phyloP scores from a whole-genome alignment of 2,329 filamentous ascomycete genomes.

The Botrytis fabae region DNA sequence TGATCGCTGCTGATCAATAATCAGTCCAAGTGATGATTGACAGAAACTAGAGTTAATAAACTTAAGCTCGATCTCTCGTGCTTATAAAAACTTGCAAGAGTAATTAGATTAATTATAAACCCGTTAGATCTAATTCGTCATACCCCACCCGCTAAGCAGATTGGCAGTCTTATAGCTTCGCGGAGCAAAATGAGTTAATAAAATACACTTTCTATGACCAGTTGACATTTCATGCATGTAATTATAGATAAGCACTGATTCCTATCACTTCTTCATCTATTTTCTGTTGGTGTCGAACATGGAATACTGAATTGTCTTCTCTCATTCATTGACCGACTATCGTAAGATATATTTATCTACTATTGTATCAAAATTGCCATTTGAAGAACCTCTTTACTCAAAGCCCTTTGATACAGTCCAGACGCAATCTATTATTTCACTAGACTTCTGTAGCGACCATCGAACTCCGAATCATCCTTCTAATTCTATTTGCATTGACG shows the following conservation, averaged over 20 bases:
- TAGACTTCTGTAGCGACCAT: not conserved
- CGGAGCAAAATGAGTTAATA: not conserved
- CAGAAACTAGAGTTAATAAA: not conserved
- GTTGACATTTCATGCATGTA: not conserved
- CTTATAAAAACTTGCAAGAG: not conserved
- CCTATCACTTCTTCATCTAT: not conserved
- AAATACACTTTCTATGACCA: not conserved
- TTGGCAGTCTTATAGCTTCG: rapidly evolving
- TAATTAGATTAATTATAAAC: not conserved
- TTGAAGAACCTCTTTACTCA: not conserved
- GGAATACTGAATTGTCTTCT: not conserved
- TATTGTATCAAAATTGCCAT: not conserved
- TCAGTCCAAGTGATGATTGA: not conserved
- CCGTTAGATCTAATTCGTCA: not conserved
- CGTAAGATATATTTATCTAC: not conserved
- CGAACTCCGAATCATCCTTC: not conserved
- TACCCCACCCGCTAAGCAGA: not conserved
- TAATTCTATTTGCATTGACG: not conserved
- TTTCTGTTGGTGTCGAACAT: not conserved
- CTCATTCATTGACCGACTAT: not conserved
- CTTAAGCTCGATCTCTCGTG: not conserved
- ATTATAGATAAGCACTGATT: not conserved
- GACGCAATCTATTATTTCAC: not conserved
- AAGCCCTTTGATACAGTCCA: not conserved
- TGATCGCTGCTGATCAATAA: not conserved